phyloP scores from a whole-genome alignment of 2,329 filamentous ascomycete species.

The Colletotrichum echinochloae region DNA sequence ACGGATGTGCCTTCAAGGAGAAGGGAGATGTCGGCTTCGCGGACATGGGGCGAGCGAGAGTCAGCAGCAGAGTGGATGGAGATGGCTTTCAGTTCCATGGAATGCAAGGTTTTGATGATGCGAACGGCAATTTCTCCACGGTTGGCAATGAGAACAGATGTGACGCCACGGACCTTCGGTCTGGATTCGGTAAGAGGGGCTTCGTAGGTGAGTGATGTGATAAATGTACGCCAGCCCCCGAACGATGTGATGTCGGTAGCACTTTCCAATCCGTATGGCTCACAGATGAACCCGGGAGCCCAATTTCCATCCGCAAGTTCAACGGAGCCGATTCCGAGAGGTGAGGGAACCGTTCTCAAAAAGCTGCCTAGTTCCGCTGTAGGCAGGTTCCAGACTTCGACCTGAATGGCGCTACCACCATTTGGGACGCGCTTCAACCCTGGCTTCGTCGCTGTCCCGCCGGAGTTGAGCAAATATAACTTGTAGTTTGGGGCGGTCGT shows the following conservation, averaged over 20 bases:
- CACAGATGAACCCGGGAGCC: slow-evolving; percentile 53
- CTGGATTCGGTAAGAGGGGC: neutral
- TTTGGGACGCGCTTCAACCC: slow-evolving; percentile 47
- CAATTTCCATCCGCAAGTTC: slow-evolving; percentile 51
- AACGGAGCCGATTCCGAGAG: slow-evolving; percentile 51
- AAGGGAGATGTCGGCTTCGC: slow-evolving; percentile 74
- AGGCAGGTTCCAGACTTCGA: slow-evolving; percentile 53
- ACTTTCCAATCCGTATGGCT: slow-evolving; percentile 48
- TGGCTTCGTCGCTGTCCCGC: slow-evolving; percentile 46
- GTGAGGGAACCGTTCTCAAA: slow-evolving; percentile 49
- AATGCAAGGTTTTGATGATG: slow-evolving; percentile 74
- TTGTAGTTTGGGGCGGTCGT: slow-evolving; percentile 49
- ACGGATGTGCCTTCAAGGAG: slow-evolving; percentile 66
- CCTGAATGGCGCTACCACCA: slow-evolving; percentile 47
- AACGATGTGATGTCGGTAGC: slow-evolving; percentile 49
- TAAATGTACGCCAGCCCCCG: slow-evolving; percentile 50
- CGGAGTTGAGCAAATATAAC: slow-evolving; percentile 46
- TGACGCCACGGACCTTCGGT: slow-evolving; percentile 36
- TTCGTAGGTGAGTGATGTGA: slow-evolving; percentile 7
- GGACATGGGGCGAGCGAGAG: slow-evolving; percentile 74
- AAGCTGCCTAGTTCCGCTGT: slow-evolving; percentile 47
- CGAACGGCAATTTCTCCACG: slow-evolving; percentile 81
- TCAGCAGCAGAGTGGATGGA: slow-evolving; percentile 76
- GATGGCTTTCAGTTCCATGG: slow-evolving; percentile 75
- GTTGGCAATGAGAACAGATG: slow-evolving; percentile 73